Conservation (phyloP, 2,329 filamentous ascomycete species). For the Rutstroemia sp. region DNA sequence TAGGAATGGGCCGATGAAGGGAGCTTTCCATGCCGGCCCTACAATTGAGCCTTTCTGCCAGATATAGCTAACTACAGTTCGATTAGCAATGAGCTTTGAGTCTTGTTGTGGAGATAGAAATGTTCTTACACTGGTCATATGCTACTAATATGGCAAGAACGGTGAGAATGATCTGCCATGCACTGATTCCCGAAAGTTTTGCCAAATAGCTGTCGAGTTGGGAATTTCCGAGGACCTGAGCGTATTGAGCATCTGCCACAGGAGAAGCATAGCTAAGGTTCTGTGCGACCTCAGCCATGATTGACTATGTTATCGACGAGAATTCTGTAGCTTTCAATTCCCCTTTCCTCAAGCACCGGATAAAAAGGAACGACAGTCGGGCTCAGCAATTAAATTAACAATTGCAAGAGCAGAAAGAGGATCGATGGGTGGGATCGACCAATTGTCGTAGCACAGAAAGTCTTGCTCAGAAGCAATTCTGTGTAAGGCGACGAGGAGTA, state of each 20-base stretch:
- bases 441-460: too few species aligned
- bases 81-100: slow-evolving; percentile 7
- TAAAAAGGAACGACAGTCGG: background rate
- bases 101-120: background rate
- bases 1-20: slow-evolving; percentile 93
- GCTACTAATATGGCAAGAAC: slow-evolving; percentile 63
- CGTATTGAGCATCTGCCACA: slow-evolving; percentile 26
- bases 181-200: slow-evolving; percentile 32
- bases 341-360: background rate
- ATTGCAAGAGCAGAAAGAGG: too few species aligned
- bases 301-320: background rate
- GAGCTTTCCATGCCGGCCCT: slow-evolving; percentile 68
- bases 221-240: slow-evolving; percentile 19
- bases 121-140: slow-evolving; percentile 78
- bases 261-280: slow-evolving; percentile 29
- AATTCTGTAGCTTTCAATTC: background rate
- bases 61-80: slow-evolving; percentile 60
- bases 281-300: slow-evolving; percentile 11
- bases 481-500: too few species aligned
- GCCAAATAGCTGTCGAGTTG: slow-evolving; percentile 22
- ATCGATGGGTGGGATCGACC: too few species aligned
- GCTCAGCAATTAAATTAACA: too few species aligned
- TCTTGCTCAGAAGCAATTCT: too few species aligned
- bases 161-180: slow-evolving; percentile 62
- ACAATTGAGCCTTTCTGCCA: slow-evolving; percentile 68